Conservation (phyloP, 1,139 yeast genomes). For the Diutina siamensis region DNA sequence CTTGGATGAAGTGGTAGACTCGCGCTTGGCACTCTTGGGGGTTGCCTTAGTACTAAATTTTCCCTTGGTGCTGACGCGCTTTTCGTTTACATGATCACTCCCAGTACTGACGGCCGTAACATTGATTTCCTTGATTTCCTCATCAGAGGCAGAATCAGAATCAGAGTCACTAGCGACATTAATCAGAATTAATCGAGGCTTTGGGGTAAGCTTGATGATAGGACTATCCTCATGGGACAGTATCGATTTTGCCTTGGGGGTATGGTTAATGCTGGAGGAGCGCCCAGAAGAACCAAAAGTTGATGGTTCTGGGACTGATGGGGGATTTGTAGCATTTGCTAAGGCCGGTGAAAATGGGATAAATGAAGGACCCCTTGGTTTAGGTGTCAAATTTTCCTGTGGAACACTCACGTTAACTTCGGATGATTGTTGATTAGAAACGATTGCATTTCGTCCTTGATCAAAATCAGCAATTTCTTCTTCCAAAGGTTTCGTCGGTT, state of each 20-base stretch:
- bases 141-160: neutral
- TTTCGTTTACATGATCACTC: neutral
- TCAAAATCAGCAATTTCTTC: neutral
- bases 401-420: neutral
- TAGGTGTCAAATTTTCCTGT: neutral
- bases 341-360: too few species aligned
- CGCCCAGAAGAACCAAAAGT: too few species aligned
- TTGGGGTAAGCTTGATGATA: neutral
- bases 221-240: too few species aligned
- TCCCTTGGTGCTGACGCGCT: neutral
- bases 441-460: neutral
- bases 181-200: neutral
- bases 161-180: neutral
- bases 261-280: too few species aligned
- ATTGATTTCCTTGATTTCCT: neutral
- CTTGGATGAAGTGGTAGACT: neutral
- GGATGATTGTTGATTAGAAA: neutral
- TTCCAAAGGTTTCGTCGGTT: neutral
- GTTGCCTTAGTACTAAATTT: neutral
- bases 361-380: too few species aligned
- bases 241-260: too few species aligned
- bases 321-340: too few species aligned
- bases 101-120: neutral
- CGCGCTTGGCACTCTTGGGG: neutral
- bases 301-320: too few species aligned